Evolutionary conservation across 257 asterid species (phyloP).

Genomic region (Nicotiana noctiflora): DNA sequence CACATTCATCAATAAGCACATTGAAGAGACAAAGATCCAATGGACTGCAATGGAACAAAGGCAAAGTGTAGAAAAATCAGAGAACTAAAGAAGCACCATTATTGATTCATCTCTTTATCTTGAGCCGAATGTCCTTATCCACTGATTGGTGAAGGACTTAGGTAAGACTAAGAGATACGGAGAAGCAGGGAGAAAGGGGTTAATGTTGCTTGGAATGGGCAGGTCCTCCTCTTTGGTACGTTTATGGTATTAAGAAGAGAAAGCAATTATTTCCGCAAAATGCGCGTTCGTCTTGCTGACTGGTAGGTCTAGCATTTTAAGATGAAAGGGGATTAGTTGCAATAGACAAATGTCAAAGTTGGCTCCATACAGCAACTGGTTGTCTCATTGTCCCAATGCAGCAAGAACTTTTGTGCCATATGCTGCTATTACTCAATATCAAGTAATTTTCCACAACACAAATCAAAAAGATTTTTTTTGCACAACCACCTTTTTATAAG

Average conservation of each 20-base stretch:
- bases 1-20: neutral
- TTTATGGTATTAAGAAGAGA: neutral
- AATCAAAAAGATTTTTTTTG: neutral
- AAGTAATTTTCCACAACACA: neutral
- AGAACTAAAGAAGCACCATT: neutral
- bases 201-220: neutral
- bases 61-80: neutral
- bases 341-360: neutral
- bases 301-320: neutral
- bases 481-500: neutral
- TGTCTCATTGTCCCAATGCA: neutral
- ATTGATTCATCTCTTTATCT: neutral
- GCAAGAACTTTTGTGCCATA: neutral
- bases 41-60: neutral
- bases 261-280: neutral
- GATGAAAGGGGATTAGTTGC: neutral
- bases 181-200: neutral
- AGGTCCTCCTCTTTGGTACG: neutral
- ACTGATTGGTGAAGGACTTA: neutral
- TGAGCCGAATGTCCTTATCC: neutral
- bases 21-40: neutral
- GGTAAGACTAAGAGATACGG: neutral
- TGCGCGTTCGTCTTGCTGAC: neutral
- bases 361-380: neutral
- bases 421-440: neutral